Evolutionary conservation across 345 rosid genomes (phyloP).

Genomic region (Chamaenerion angustifolium): DNA sequence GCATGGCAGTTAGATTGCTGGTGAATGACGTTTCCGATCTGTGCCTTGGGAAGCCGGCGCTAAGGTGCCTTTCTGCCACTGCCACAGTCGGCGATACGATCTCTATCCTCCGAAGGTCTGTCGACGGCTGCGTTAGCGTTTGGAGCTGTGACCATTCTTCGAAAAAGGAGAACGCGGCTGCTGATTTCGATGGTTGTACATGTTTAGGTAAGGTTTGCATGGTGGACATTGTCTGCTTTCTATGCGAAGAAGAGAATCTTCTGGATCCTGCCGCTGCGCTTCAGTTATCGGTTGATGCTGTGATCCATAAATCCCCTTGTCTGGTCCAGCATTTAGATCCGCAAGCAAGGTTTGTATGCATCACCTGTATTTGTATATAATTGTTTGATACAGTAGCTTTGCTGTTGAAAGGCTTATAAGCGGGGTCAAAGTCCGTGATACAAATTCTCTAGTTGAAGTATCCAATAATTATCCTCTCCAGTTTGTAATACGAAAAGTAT

Average conservation of each 20-base stretch:
- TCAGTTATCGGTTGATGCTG: conserved; percentile 21
- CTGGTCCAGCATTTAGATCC: conserved; percentile 41
- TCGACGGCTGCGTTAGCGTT: conserved; percentile 31
- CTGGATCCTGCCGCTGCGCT: conserved; percentile 26
- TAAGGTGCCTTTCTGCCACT: conserved; percentile 33
- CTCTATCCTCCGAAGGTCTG: conserved; percentile 24
- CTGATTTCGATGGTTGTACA: conserved; percentile 13
- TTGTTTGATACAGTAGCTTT: too few species aligned
- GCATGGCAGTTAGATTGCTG: conserved; percentile 48
- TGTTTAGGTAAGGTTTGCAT: conserved; percentile 62
- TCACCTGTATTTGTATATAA: too few species aligned
- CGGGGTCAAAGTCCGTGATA: too few species aligned
- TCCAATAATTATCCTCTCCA: too few species aligned
- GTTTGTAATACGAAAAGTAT: too few species aligned
- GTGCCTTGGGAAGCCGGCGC: conserved; percentile 58
- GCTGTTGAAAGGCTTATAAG: too few species aligned
- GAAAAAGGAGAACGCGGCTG: neutral
- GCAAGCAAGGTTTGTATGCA: conserved; percentile 26
- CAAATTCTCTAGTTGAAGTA: too few species aligned
- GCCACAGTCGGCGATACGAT: conserved; percentile 55
- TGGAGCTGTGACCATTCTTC: conserved; percentile 39
- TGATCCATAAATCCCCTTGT: conserved; percentile 19
- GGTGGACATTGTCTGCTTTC: conserved; percentile 48
- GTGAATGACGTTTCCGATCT: conserved; percentile 38
- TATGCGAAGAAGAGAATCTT: conserved; percentile 36